These are phyloP conservation scores for Platanus orientalis DNA, from an alignment of 164 flowering plant species.

Conservation along the genomic window DNA sequence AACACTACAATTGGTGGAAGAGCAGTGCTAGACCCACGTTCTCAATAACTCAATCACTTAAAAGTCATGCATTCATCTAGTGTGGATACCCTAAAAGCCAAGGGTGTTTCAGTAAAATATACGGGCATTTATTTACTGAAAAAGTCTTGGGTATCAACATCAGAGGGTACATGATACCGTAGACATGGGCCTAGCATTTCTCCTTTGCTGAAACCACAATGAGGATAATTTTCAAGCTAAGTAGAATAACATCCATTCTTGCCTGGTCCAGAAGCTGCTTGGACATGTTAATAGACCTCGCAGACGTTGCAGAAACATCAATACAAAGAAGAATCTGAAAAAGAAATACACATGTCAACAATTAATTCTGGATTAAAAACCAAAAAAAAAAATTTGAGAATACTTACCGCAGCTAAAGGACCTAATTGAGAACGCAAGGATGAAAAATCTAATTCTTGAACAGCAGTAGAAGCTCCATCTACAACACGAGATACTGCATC, in stretches of 20 bases:
- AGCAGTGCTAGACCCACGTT: too few relatives aligned
- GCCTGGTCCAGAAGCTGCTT: slow-evolving; percentile 86
- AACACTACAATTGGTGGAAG: too few relatives aligned
- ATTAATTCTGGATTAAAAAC: slow-evolving; percentile 2
- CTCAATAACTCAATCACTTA: too few relatives aligned
- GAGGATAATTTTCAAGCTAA: not conserved
- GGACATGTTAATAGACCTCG: slow-evolving; percentile 57
- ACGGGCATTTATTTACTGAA: too few relatives aligned
- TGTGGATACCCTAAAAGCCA: too few relatives aligned
- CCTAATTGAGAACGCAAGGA: slow-evolving; percentile 86
- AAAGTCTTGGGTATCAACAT: too few relatives aligned
- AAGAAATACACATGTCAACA: not conserved
- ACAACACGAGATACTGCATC: slow-evolving; percentile 84
- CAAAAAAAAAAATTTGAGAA: slow-evolving; percentile 4
- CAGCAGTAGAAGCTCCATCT: slow-evolving; percentile 50
- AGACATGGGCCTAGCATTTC: too few relatives aligned
- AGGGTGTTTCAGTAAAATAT: too few relatives aligned
- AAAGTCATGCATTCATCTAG: too few relatives aligned
- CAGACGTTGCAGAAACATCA: slow-evolving; percentile 87
- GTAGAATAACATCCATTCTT: slow-evolving; percentile 16
- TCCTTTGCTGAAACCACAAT: too few relatives aligned
- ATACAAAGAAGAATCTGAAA: slow-evolving; percentile 87
- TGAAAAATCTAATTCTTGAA: slow-evolving; percentile 72
- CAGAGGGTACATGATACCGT: too few relatives aligned
- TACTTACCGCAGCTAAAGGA: slow-evolving; percentile 74